phyloP scores from a whole-genome alignment of 164 flowering plant species.

The Brasenia schreberi region DNA sequence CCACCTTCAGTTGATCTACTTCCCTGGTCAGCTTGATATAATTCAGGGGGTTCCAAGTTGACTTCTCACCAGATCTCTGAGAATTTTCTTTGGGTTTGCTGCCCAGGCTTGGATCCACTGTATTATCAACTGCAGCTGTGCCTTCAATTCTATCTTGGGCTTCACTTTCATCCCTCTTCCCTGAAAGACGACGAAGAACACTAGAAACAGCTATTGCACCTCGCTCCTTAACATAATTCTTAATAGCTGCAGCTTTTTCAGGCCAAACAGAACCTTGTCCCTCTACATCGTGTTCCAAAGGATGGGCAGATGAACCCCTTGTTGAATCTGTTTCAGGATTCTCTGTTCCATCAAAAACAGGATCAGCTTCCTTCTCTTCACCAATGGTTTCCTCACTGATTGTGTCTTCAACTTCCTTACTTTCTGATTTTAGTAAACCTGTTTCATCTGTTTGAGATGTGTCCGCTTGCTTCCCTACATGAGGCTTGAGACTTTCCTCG shows the following conservation, averaged over 20 bases:
- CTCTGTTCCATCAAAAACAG: constrained; percentile 66
- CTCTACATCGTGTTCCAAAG: constrained; percentile 25
- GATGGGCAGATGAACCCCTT: constrained; percentile 20
- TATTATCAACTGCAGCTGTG: constrained; percentile 15
- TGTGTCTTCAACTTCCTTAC: constrained; percentile 11
- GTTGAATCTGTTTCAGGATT: constrained; percentile 34
- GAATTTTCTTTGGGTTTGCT: constrained; percentile 22
- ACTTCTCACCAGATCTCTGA: constrained; percentile 17
- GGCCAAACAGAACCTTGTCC: constrained; percentile 46
- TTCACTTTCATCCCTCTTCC: constrained; percentile 35
- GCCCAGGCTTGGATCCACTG: constrained; percentile 15
- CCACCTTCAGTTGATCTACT: constrained; percentile 25
- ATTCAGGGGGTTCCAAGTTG: constrained; percentile 78
- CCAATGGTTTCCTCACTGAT: constrained; percentile 13
- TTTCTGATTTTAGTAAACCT: constrained; percentile 9
- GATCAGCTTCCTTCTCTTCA: constrained; percentile 37
- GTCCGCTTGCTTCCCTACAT: too few species aligned
- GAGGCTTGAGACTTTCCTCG: too few species aligned
- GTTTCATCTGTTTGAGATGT: constrained; percentile 7
- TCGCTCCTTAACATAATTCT: constrained; percentile 51
- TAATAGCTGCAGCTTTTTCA: constrained; percentile 52
- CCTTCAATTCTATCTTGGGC: constrained; percentile 12
- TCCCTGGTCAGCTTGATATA: constrained; percentile 29
- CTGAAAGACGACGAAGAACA: constrained; percentile 60
- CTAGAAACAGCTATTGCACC: constrained; percentile 43